A percentile compares a stretch with the other conserved stretches of the same genome.
Conservation (phyloP, 352 stramenopile genomes). For the Globisporangium paddicum region DNA sequence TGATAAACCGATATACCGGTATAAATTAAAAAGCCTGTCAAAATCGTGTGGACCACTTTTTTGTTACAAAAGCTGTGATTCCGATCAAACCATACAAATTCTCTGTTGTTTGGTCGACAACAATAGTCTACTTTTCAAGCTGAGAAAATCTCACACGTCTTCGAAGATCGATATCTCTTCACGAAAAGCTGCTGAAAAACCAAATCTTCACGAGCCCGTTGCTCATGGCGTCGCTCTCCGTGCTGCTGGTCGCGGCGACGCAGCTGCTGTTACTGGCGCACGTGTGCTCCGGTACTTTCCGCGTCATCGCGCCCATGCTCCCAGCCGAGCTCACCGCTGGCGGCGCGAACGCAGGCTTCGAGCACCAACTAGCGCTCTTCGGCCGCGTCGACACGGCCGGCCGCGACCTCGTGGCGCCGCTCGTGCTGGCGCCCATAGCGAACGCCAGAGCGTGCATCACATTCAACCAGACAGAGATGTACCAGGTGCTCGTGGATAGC, state of each 20-base stretch:
- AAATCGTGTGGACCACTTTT: too few relatives aligned
- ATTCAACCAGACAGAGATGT: slow-evolving; percentile 3
- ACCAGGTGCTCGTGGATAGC: background rate
- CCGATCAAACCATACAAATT: too few relatives aligned
- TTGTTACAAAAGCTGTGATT: too few relatives aligned
- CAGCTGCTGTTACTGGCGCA: background rate
- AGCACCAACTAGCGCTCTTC: slow-evolving; percentile 4
- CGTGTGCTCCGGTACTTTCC: background rate
- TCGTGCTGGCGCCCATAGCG: background rate
- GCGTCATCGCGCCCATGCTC: background rate
- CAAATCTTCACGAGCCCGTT: background rate
- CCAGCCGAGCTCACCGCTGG: background rate
- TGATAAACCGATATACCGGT: too few relatives aligned
- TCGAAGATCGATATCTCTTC: too few relatives aligned
- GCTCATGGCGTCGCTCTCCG: background rate
- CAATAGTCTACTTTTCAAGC: too few relatives aligned
- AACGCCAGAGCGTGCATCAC: background rate
- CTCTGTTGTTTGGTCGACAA: too few relatives aligned
- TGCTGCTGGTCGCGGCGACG: background rate
- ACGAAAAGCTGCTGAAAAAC: too few relatives aligned
- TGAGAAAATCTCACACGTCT: too few relatives aligned
- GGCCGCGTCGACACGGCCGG: background rate
- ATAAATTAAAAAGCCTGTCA: too few relatives aligned
- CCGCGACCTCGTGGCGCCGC: background rate
- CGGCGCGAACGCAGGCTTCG: background rate